These are phyloP conservation scores for Diaporthe citrichinensis DNA, from an alignment of 2,329 filamentous ascomycete species.

Conservation along the genomic window DNA sequence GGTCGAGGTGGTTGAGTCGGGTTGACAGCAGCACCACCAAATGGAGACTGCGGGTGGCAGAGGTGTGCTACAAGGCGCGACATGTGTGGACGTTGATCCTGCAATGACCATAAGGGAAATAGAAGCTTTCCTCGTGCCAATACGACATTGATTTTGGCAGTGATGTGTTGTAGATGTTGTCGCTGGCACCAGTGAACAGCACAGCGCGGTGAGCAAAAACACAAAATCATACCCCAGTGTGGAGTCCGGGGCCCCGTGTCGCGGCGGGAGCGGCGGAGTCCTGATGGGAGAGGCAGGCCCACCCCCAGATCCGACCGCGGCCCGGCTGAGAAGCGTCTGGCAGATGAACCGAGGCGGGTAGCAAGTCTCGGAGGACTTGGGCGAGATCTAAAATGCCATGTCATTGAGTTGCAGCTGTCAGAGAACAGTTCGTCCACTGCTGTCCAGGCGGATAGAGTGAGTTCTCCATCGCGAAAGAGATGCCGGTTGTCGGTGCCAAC, in stretches of 20 bases:
- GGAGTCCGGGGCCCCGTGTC: slow-evolving; percentile 32
- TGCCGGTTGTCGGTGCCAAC: background rate
- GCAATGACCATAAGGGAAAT: background rate
- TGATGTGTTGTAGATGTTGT: background rate
- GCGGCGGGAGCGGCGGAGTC: slow-evolving; percentile 17
- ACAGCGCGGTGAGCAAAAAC: background rate
- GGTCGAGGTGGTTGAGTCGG: background rate
- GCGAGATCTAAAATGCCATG: background rate
- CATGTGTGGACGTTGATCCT: background rate
- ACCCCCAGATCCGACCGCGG: slow-evolving; percentile 18
- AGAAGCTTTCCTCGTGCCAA: background rate
- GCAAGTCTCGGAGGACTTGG: background rate
- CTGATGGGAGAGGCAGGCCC: slow-evolving; percentile 4
- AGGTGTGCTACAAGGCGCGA: background rate
- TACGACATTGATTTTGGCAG: background rate
- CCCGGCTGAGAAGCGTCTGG: background rate
- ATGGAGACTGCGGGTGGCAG: background rate
- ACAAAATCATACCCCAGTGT: slow-evolving; percentile 14
- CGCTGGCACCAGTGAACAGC: background rate
- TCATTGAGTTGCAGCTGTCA: background rate
- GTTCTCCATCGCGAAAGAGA: background rate
- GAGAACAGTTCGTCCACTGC: background rate
- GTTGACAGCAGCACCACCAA: background rate
- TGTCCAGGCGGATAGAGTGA: background rate
- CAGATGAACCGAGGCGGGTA: background rate